Conservation (phyloP, 768 basidiomycete species). For the Dioszegia crocea region DNA sequence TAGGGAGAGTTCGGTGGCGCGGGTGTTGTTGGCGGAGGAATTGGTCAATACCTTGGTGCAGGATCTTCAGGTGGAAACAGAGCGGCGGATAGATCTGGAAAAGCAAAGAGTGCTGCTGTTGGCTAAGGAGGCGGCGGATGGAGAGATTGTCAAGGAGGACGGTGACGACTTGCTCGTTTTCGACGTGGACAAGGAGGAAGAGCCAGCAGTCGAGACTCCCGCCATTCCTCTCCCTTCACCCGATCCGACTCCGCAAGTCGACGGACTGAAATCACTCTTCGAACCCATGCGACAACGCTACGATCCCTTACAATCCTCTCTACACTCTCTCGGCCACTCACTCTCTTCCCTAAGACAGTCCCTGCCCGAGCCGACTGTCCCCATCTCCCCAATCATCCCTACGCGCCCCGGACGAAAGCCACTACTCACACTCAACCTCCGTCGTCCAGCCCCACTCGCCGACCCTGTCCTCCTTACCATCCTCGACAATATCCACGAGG, state of each 20-base stretch:
- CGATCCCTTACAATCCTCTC: conserved; percentile 27
- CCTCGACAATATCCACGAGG: conserved; percentile 46
- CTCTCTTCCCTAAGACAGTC: conserved; percentile 24
- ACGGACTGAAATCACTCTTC: conserved; percentile 23
- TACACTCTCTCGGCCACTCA: conserved; percentile 40
- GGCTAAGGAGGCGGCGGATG: conserved; percentile 29
- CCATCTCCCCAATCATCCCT: conserved; percentile 12
- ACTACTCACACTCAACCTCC: conserved; percentile 6
- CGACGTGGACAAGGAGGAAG: conserved; percentile 19
- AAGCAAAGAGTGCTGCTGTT: conserved; percentile 40
- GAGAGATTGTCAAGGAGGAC: neutral
- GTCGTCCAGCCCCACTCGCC: conserved; percentile 9
- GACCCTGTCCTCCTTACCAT: conserved; percentile 31
- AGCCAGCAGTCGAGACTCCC: neutral
- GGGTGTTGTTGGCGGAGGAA: conserved; percentile 47
- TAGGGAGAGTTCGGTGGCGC: conserved; percentile 27
- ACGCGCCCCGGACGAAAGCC: conserved; percentile 5
- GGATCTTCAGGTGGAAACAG: conserved; percentile 46
- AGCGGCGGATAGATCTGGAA: conserved; percentile 42
- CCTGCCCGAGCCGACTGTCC: conserved; percentile 16
- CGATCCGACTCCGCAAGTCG: conserved; percentile 13
- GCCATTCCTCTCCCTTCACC: neutral
- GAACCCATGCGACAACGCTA: conserved; percentile 24
- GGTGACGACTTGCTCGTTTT: conserved; percentile 21
- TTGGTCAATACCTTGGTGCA: conserved; percentile 40